Evolutionary conservation across 2,329 filamentous ascomycete genomes (phyloP).

Genomic region (Xylaria arbuscula): DNA sequence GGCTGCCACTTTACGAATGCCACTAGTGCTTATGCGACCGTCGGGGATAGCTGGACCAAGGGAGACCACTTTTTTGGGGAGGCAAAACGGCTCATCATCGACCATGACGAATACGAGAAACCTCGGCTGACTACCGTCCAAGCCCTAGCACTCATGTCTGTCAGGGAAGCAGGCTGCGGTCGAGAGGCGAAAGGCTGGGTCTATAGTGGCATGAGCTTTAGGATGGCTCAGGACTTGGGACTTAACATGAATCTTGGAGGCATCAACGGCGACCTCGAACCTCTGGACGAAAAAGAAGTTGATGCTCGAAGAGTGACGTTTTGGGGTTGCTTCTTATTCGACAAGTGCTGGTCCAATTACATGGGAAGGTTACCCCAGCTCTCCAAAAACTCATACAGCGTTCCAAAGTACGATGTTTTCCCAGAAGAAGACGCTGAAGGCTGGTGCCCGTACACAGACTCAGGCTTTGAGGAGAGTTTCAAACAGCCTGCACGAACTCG

Average conservation of each 20-base stretch:
- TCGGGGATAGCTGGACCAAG: slow-evolving; percentile 83
- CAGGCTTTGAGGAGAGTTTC: slow-evolving; percentile 76
- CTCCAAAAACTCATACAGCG: slow-evolving; percentile 80
- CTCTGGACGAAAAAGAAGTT: slow-evolving; percentile 81
- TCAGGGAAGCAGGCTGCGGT: slow-evolving; percentile 93
- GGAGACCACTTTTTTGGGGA: slow-evolving; percentile 97
- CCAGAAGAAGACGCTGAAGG: slow-evolving; percentile 85
- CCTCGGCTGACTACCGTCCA: slow-evolving; percentile 91
- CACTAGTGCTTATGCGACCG: slow-evolving; percentile 75
- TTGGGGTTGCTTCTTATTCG: slow-evolving; percentile 98
- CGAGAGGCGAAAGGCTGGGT: slow-evolving; percentile 97
- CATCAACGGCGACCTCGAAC: slow-evolving; percentile 66
- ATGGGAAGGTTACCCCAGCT: slow-evolving; percentile 90
- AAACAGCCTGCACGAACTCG: slow-evolving; percentile 86
- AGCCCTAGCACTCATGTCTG: slow-evolving; percentile 93
- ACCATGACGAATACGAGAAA: slow-evolving; percentile 93
- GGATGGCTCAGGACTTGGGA: slow-evolving; percentile 95
- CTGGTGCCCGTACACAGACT: slow-evolving; percentile 91
- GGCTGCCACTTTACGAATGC: slow-evolving; percentile 92
- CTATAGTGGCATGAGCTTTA: slow-evolving; percentile 97
- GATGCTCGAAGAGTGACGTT: slow-evolving; percentile 93
- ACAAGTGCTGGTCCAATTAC: slow-evolving; percentile 99
- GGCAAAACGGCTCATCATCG: slow-evolving; percentile 87
- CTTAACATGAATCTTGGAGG: slow-evolving; percentile 84
- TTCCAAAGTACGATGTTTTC: slow-evolving; percentile 90